Evolutionary conservation across 2,329 filamentous ascomycete species (phyloP).

Genomic region (Aspergillus costaricaensis): DNA sequence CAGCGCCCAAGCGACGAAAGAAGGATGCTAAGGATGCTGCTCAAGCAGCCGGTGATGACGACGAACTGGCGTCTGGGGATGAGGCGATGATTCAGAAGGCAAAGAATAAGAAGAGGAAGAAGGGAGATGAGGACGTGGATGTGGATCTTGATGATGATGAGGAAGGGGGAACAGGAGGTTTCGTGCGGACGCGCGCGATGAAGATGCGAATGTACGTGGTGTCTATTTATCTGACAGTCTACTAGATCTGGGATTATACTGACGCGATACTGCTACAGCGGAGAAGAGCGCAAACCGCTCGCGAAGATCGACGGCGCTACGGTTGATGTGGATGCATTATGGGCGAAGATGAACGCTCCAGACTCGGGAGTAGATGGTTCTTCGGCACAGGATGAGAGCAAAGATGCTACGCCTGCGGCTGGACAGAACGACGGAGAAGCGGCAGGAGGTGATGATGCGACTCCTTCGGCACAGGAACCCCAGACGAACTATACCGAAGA

Average conservation of each 20-base stretch:
- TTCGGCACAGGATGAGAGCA: slow-evolving; percentile 18
- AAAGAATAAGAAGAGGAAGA: slow-evolving; percentile 43
- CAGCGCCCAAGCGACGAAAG: slow-evolving; percentile 38
- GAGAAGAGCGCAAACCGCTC: slow-evolving; percentile 51
- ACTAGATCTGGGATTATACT: background rate
- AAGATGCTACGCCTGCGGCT: slow-evolving; percentile 17
- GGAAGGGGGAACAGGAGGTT: slow-evolving; percentile 51
- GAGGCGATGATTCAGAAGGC: slow-evolving; percentile 57
- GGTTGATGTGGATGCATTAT: slow-evolving; percentile 57
- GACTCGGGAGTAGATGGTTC: slow-evolving; percentile 19
- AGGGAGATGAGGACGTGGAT: slow-evolving; percentile 43
- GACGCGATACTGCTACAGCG: slow-evolving; percentile 28
- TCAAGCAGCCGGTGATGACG: slow-evolving; percentile 21
- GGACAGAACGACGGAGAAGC: slow-evolving; percentile 17
- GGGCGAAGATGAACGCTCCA: slow-evolving; percentile 53
- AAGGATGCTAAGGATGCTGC: slow-evolving; percentile 24
- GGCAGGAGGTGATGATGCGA: slow-evolving; percentile 10
- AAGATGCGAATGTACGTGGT: slow-evolving; percentile 47
- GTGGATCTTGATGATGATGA: slow-evolving; percentile 20
- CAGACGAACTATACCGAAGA: slow-evolving; percentile 38
- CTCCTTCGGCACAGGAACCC: slow-evolving; percentile 14
- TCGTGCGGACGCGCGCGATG: slow-evolving; percentile 58
- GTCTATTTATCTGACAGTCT: background rate
- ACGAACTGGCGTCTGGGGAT: slow-evolving; percentile 57
- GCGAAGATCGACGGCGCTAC: slow-evolving; percentile 54